Conservation (phyloP, 225 moss, liverwort and hornwort genomes). For the Marchantia paleacea region DNA sequence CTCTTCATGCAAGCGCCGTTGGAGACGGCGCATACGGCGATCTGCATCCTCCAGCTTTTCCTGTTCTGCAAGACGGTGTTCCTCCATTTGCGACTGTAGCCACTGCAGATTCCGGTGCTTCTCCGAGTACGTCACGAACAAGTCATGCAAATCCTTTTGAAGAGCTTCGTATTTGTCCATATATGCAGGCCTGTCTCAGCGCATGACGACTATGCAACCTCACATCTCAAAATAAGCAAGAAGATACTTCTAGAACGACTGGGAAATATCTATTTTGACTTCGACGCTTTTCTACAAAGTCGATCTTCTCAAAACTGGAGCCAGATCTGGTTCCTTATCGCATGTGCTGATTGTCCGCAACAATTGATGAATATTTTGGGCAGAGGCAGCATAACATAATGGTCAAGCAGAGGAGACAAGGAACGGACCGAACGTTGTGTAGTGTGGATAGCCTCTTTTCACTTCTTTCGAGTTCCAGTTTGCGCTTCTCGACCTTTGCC, state of each 20-base stretch:
- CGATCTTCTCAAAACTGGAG: neutral
- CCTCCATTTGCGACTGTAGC: constrained; percentile 57
- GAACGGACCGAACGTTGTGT: constrained; percentile 54
- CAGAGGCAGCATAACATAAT: too few species aligned
- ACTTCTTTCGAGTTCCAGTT: constrained; percentile 48
- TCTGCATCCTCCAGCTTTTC: constrained; percentile 43
- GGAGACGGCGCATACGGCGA: constrained; percentile 39
- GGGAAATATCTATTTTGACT: too few species aligned
- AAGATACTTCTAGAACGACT: neutral
- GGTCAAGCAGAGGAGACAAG: neutral
- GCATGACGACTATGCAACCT: neutral
- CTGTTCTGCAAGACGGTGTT: constrained; percentile 38
- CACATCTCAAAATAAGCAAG: neutral
- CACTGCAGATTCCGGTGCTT: constrained; percentile 62
- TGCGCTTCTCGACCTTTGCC: constrained; percentile 51
- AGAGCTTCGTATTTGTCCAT: constrained; percentile 64
- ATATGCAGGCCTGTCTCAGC: constrained; percentile 57
- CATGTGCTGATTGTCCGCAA: neutral
- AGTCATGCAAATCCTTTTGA: constrained; percentile 46
- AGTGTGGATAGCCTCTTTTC: constrained; percentile 53
- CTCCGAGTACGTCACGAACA: constrained; percentile 52
- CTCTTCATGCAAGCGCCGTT: constrained; percentile 47
- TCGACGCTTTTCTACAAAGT: neutral
- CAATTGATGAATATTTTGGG: neutral
- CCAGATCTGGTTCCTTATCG: neutral